Base-by-base conservation (phyloP, 139 green algal species). In the Eudorina sp. region DNA sequence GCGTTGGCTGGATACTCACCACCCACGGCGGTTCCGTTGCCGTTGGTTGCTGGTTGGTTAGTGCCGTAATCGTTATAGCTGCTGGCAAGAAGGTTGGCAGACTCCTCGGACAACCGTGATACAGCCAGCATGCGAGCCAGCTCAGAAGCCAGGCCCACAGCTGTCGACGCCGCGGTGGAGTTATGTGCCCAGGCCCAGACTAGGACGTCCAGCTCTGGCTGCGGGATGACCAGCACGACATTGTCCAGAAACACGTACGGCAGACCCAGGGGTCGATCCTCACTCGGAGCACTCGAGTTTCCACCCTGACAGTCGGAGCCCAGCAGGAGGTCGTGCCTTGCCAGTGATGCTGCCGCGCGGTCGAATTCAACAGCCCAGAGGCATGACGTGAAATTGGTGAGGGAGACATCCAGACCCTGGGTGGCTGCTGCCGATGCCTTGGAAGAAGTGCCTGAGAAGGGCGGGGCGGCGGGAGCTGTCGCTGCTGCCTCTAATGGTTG, bases 381-480 rank as follows among this genome's bases (percentile, higher is more conserved):
- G 68, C 68, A 76, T 9, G 68, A 76, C 31, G 68, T 76, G 68
- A 76, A 76, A 34, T 76, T 76, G 68, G 68, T n/a, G 16, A 76
- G n/a, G 40, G 36, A 13, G 16, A 34, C 21, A 27, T 46, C 36
- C 3, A 76, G 36, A 34, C 68, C 68, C 31, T 13, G 31, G 3
- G 68, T 46, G 36, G 64, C 55, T 66, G 55, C n/a, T 45, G 66
- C 66, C 13, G 66, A 38, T 16, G 51, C 51, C 51, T 60, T 60
- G 13, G n/a, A n/a, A n/a, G 51, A 13, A 60, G 14, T 13, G 51
- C 16, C 14, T 16, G n/a, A n/a, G n/a, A n/a, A n/a, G n/a, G n/a
- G n/a, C n/a, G n/a, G n/a, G n/a, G n/a, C n/a, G n/a, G n/a, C n/a
- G n/a, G n/a, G n/a, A n/a, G n/a, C n/a, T n/a, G n/a, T n/a, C n/a